Conservation (phyloP, 805 yeast species). For the Citeromyces nyonsensis region DNA sequence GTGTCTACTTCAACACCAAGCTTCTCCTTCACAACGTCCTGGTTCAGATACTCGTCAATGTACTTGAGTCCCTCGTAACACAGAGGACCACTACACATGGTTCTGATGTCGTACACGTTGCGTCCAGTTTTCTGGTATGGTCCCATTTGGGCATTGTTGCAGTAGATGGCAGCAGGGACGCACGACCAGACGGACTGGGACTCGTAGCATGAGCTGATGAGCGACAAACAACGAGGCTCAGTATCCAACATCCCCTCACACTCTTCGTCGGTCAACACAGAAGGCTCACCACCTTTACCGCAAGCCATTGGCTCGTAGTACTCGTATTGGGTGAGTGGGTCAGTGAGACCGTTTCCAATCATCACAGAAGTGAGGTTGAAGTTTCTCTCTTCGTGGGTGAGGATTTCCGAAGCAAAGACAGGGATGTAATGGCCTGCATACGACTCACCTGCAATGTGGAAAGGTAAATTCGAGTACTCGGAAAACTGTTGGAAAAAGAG, state of each 20-base stretch:
- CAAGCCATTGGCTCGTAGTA: constrained; percentile 63
- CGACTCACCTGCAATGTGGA: constrained; percentile 85
- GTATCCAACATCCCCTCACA: constrained; percentile 18
- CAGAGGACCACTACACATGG: constrained; percentile 60
- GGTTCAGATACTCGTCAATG: constrained; percentile 34
- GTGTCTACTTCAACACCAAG: constrained; percentile 30
- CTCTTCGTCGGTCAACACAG: constrained; percentile 7
- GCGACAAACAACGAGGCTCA: constrained; percentile 20
- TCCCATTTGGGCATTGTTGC: constrained; percentile 23
- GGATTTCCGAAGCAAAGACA: constrained; percentile 54
- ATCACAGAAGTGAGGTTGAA: constrained; percentile 47
- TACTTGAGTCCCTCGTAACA: constrained; percentile 57
- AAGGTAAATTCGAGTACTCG: constrained; percentile 25
- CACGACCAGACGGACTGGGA: constrained; percentile 10
- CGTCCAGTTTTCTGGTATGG: constrained; percentile 18
- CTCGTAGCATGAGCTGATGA: constrained; percentile 34
- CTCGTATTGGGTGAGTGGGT: constrained; percentile 73
- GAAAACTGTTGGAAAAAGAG: constrained; percentile 25
- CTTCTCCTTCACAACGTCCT: constrained; percentile 25
- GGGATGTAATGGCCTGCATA: constrained; percentile 97
- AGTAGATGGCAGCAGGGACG: constrained; percentile 6
- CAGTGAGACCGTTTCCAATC: constrained; percentile 92
- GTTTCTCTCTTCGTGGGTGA: constrained; percentile 23
- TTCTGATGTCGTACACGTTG: constrained; percentile 71
- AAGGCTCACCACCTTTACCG: constrained; percentile 40